Conservation (phyloP, 148 eudicot species). For the Nyssa sinensis region DNA sequence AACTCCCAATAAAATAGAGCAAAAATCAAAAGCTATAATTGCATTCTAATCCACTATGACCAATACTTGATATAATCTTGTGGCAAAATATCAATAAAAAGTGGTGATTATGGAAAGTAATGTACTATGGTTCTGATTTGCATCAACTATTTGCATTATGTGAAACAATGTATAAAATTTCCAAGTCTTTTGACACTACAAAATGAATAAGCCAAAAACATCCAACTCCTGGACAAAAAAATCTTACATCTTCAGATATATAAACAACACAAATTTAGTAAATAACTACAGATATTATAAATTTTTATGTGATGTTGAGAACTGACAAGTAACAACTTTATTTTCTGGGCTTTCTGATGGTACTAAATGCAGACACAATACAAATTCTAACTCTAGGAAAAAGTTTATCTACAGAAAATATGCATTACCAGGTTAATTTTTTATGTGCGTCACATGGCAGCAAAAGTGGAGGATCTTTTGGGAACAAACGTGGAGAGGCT, state of each 20-base stretch:
- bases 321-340: background rate
- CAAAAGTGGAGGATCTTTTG: slow-evolving; percentile 39
- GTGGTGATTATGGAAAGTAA: background rate
- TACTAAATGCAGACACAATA: no score
- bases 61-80: no score
- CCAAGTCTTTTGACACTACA: background rate
- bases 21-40: background rate
- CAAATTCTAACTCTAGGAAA: no score
- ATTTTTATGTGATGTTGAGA: no score
- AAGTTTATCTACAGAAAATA: background rate
- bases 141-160: background rate
- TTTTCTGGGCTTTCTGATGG: no score
- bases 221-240: no score
- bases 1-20: background rate
- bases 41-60: background rate
- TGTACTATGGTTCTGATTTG: background rate
- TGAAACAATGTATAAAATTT: background rate
- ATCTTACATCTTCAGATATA: no score
- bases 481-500: slow-evolving; percentile 32
- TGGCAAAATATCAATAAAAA: no score
- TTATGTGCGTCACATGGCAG: slow-evolving; percentile 41
- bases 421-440: slow-evolving; percentile 53
- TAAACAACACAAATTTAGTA: no score
- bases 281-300: no score
- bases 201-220: no score